A percentile compares a stretch with the other conserved stretches of the same genome.
Conservation (phyloP, 805 yeast species). For the Lipomyces kockii region DNA sequence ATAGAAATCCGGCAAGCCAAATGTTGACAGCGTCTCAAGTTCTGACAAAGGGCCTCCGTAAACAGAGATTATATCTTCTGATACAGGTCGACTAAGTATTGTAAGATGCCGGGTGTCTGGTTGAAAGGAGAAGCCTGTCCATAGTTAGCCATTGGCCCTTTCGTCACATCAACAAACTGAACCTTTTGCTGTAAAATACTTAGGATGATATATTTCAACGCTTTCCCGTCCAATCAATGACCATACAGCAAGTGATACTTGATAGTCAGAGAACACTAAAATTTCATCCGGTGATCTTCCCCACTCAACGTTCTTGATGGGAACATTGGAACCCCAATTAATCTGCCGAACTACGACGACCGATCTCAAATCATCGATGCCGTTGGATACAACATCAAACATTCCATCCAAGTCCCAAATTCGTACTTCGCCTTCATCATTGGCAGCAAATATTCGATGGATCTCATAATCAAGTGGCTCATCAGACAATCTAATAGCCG, state of each 20-base stretch:
- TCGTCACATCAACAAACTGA: neutral
- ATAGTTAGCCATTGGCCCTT: neutral
- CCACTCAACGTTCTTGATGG: slow-evolving; percentile 29
- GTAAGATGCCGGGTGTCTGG: slow-evolving; percentile 31
- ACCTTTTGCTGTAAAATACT: slow-evolving; percentile 15
- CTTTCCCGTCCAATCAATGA: slow-evolving; percentile 19
- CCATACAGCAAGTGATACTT: slow-evolving; percentile 34
- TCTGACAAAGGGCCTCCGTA: slow-evolving; percentile 23
- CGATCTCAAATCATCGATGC: slow-evolving; percentile 23
- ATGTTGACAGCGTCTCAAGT: slow-evolving; percentile 4
- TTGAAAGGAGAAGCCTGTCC: slow-evolving; percentile 26
- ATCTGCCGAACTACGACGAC: slow-evolving; percentile 24
- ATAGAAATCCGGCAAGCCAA: slow-evolving; percentile 18
- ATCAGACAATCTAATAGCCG: neutral
- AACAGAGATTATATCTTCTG: slow-evolving; percentile 29
- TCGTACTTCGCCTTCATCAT: slow-evolving; percentile 25
- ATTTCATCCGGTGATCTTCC: slow-evolving; percentile 34
- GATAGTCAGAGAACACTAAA: slow-evolving; percentile 30
- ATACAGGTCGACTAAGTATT: slow-evolving; percentile 28
- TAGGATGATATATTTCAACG: slow-evolving; percentile 27
- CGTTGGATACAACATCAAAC: slow-evolving; percentile 1
- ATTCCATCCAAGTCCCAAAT: slow-evolving; percentile 30
- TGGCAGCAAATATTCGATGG: slow-evolving; percentile 31
- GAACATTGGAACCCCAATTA: slow-evolving; percentile 33
- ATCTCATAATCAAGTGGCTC: slow-evolving; percentile 16